Percentiles rank a stretch among this genome's conserved stretches.
These are phyloP conservation scores for Penicillium crustosum DNA, from an alignment of 2,329 filamentous ascomycete species.

Conservation along the genomic window DNA sequence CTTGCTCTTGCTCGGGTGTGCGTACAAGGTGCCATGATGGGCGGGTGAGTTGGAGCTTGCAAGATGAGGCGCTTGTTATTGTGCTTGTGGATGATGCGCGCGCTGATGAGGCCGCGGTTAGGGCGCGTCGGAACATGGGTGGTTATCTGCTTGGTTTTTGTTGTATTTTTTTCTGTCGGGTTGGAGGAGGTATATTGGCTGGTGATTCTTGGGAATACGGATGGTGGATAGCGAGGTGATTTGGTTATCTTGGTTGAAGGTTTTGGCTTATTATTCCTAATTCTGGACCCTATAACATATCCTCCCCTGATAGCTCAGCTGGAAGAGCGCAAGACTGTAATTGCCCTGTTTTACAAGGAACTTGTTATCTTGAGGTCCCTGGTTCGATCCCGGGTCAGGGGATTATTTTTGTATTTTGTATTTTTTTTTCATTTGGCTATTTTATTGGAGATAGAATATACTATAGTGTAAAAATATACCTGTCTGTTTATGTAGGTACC, in stretches of 20 bases:
- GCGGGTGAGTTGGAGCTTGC: conserved; percentile 13
- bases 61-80: conserved; percentile 1
- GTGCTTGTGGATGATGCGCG: conserved; percentile 9
- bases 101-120: conserved; percentile 16
- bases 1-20: background rate
- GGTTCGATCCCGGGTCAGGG: conserved; percentile 7
- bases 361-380: conserved; percentile 6
- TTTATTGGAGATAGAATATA: too few species aligned
- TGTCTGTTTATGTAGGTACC: too few species aligned
- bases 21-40: conserved; percentile 22
- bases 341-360: background rate
- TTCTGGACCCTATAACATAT: rapidly evolving
- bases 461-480: too few species aligned
- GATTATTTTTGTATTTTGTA: background rate
- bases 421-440: too few species aligned
- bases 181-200: background rate
- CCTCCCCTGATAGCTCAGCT: conserved; percentile 8
- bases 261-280: background rate
- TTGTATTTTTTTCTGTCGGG: background rate
- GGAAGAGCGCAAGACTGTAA: conserved; percentile 8
- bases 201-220: background rate
- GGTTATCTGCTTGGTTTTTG: background rate
- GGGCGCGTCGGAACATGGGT: conserved; percentile 18
- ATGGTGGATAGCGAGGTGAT: background rate
- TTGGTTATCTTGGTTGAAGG: background rate